Percentiles rank a stretch among this genome's conserved stretches.
Evolutionary conservation across 1,284 basidiomycete genomes (phyloP).

Genomic region (Moesziomyces sp.): DNA sequence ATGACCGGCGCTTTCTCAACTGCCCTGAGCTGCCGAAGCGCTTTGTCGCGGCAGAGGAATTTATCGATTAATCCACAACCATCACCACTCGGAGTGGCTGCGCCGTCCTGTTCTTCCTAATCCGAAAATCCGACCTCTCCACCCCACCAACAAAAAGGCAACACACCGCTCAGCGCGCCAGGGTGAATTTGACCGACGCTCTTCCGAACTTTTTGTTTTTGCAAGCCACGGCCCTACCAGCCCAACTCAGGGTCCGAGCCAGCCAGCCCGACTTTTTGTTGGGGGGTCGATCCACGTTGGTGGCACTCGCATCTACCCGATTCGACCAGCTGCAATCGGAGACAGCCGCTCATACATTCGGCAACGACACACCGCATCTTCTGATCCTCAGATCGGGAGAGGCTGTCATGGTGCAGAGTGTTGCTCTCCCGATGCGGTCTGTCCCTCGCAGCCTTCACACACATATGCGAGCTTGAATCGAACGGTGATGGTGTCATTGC

Average conservation of each 20-base stretch:
- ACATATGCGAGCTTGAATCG: background rate
- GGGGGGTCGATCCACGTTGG: background rate
- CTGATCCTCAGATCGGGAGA: no score
- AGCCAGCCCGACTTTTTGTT: slow-evolving; percentile 3
- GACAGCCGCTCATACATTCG: background rate
- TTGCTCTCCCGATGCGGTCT: no score
- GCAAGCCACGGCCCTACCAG: slow-evolving; percentile 2
- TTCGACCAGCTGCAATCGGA: background rate
- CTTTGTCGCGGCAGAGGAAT: background rate
- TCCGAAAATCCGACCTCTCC: slow-evolving; percentile 13
- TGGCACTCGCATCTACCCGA: background rate
- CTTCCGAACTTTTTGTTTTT: no score
- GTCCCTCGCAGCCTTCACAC: no score
- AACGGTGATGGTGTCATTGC: background rate
- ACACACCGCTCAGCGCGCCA: no score
- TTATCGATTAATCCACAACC: slow-evolving; percentile 20
- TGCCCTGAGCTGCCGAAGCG: no score
- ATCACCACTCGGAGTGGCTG: slow-evolving; percentile 2
- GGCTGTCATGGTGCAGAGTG: no score
- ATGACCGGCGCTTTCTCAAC: background rate
- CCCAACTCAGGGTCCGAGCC: no score
- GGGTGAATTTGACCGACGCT: no score
- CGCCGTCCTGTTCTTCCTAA: slow-evolving; percentile 17
- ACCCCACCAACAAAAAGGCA: slow-evolving; percentile 11
- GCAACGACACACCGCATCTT: background rate